Conservation (phyloP, 2,329 filamentous ascomycete species). For the Calonectria hongkongensis region DNA sequence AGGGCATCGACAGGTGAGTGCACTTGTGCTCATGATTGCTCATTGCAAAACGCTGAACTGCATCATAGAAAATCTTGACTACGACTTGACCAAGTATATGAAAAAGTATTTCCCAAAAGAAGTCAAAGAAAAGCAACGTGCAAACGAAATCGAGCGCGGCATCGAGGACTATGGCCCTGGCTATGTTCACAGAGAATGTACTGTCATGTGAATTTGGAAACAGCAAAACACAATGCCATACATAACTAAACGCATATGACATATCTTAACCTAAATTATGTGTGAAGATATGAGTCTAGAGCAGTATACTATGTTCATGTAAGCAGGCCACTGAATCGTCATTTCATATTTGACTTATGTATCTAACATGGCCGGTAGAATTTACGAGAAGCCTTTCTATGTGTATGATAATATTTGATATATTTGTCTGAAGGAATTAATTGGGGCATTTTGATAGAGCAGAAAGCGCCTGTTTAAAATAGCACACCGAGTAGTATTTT, state of each 20-base stretch:
- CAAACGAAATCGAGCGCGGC: constrained; percentile 85
- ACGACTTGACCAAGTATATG: constrained; percentile 80
- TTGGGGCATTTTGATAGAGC: constrained; percentile 23
- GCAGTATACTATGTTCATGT: constrained; percentile 3
- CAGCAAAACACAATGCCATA: too few species aligned
- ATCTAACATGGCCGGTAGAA: constrained; percentile 32
- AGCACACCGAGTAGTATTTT: not conserved
- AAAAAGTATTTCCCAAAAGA: constrained; percentile 85
- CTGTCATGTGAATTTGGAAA: constrained; percentile 72
- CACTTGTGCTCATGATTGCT: not conserved
- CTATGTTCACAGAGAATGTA: constrained; percentile 76
- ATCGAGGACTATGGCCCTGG: constrained; percentile 82
- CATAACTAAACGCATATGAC: not conserved
- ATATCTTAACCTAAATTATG: not conserved
- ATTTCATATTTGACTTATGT: constrained; percentile 18
- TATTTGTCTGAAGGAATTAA: not conserved
- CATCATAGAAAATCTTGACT: constrained; percentile 80
- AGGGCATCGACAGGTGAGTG: constrained; percentile 78
- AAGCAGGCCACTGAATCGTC: constrained; percentile 31
- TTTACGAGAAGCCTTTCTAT: constrained; percentile 3
- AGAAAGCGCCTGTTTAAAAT: not conserved
- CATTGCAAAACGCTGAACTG: not conserved
- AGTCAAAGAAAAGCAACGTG: constrained; percentile 78
- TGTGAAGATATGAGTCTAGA: not conserved
- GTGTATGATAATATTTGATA: not conserved